Conservation (phyloP, 768 basidiomycete species). For the Naganishia antarctica region DNA sequence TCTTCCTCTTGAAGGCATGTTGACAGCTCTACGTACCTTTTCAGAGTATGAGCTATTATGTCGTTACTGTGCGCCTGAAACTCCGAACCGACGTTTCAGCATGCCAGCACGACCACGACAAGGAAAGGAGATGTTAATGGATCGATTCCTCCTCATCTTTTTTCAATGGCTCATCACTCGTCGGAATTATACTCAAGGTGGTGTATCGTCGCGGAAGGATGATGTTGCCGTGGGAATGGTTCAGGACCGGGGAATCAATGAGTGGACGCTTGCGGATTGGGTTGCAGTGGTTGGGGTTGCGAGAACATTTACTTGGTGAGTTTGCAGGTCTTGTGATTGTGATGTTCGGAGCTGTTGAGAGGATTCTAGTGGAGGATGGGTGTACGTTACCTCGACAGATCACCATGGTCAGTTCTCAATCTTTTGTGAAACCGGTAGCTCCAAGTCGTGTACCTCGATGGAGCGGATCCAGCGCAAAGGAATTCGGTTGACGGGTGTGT, state of each 20-base stretch:
- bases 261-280: slow-evolving; percentile 49
- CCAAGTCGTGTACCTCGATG: neutral
- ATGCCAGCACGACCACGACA: no score
- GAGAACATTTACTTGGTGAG: slow-evolving; percentile 65
- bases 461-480: neutral
- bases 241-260: neutral
- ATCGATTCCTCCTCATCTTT: slow-evolving; percentile 53
- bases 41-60: no score
- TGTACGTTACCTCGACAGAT: slow-evolving; percentile 76
- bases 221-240: neutral
- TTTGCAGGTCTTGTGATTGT: neutral
- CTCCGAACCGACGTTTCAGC: no score
- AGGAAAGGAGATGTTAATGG: no score
- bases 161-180: slow-evolving; percentile 38
- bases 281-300: slow-evolving; percentile 63
- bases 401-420: no score
- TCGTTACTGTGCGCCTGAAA: no score
- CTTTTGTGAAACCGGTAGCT: no score
- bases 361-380: slow-evolving; percentile 67
- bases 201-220: neutral
- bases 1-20: no score
- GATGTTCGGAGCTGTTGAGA: neutral
- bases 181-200: neutral
- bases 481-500: neutral
- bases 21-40: no score